Conservation (phyloP, 176 grass and related monocot species). For the Bolboschoenus planiculmis region DNA sequence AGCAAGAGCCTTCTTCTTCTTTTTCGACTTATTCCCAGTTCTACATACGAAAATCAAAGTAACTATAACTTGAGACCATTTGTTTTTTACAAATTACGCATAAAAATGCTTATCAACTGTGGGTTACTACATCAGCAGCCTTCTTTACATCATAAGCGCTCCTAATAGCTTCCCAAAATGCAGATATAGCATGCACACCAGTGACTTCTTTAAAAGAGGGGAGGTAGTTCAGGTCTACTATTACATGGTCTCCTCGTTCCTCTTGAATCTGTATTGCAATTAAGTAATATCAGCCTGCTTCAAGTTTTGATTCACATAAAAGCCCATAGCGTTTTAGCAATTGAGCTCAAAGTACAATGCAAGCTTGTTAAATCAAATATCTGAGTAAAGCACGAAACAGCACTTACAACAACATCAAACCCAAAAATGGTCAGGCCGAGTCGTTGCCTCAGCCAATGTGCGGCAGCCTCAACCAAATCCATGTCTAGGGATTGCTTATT, state of each 20-base stretch:
- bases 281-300: neutral
- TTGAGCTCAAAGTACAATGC: neutral
- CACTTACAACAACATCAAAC: slow-evolving; percentile 93
- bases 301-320: neutral
- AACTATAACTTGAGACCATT: neutral
- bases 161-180: slow-evolving; percentile 78
- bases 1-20: neutral
- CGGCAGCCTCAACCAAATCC: slow-evolving; percentile 45
- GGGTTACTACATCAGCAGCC: neutral
- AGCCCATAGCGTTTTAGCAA: too few species aligned
- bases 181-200: slow-evolving; percentile 52
- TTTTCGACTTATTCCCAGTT: neutral
- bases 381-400: neutral
- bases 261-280: slow-evolving; percentile 68
- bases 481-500: slow-evolving; percentile 33
- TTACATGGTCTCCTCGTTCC: slow-evolving; percentile 68
- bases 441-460: slow-evolving; percentile 45
- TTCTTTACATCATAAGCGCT: slow-evolving; percentile 34
- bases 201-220: slow-evolving; percentile 95
- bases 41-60: neutral
- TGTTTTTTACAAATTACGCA: neutral
- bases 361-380: slow-evolving; percentile 5
- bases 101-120: neutral
- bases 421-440: slow-evolving; percentile 93
- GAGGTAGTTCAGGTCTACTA: slow-evolving; percentile 94